Conservation (phyloP, 148 eudicot genomes). For the Pouteria glomerata region DNA sequence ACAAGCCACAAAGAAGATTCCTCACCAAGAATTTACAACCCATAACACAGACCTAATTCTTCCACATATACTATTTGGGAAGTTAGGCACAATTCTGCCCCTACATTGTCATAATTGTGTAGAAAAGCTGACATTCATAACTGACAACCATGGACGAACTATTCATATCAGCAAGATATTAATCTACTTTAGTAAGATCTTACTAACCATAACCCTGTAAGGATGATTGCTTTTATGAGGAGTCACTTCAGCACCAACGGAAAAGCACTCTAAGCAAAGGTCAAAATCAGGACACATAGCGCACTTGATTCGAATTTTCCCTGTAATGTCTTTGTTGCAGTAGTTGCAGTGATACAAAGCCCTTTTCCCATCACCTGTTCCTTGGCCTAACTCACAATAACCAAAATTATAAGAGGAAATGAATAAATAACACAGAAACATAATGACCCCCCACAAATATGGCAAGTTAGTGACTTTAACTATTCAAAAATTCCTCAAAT, state of each 20-base stretch:
- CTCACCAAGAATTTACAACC: neutral
- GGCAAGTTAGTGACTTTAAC: neutral
- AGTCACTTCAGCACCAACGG: constrained; percentile 61
- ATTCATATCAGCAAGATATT: neutral
- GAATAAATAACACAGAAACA: neutral
- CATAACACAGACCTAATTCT: neutral
- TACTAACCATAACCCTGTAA: constrained; percentile 70
- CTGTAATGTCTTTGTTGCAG: constrained; percentile 66
- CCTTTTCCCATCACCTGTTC: constrained; percentile 50
- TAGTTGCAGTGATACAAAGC: constrained; percentile 73
- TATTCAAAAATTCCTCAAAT: too few relatives aligned
- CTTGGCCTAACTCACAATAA: constrained; percentile 32
- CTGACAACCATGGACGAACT: neutral
- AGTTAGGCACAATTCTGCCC: neutral
- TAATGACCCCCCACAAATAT: neutral
- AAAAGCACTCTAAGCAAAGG: constrained; percentile 68
- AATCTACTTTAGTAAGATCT: neutral
- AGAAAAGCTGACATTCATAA: neutral
- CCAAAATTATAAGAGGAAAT: neutral
- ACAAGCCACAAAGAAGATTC: neutral
- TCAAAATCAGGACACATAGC: constrained; percentile 62
- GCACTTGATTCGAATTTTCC: constrained; percentile 69
- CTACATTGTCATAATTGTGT: neutral
- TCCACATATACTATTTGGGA: neutral
- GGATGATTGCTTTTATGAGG: constrained; percentile 71